phyloP scores from a whole-genome alignment of 2,329 filamentous ascomycete species.

The Phialophora macrospora region DNA sequence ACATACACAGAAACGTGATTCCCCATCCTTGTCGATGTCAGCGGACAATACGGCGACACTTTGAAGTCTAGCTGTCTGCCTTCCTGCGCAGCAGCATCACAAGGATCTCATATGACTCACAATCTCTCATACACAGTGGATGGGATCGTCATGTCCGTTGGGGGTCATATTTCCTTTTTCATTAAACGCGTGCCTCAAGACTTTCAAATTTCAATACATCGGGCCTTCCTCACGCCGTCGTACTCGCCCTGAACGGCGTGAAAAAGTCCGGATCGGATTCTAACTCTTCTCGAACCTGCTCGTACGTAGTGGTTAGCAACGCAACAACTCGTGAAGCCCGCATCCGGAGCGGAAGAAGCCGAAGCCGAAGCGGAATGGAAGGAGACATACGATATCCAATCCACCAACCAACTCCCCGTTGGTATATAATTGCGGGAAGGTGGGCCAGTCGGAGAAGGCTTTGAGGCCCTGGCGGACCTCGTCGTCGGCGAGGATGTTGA shows the following conservation, averaged over 20 bases:
- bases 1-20: background rate
- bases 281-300: slow-evolving; percentile 89
- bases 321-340: too few species aligned
- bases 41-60: background rate
- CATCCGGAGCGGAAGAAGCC: too few species aligned
- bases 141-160: background rate
- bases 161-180: background rate
- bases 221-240: slow-evolving; percentile 1
- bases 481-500: slow-evolving; percentile 97
- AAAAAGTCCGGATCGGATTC: slow-evolving; percentile 83
- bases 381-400: slow-evolving; percentile 84
- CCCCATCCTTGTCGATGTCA: background rate
- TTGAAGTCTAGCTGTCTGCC: background rate
- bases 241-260: slow-evolving; percentile 66
- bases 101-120: background rate
- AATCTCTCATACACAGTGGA: background rate
- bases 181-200: background rate
- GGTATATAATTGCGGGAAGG: slow-evolving; percentile 93
- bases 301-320: slow-evolving; percentile 15
- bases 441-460: slow-evolving; percentile 98
- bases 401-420: slow-evolving; percentile 89
- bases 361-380: background rate
- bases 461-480: slow-evolving; percentile 96
- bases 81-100: background rate
- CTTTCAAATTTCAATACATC: background rate